These are phyloP conservation scores for Hortaea werneckii DNA, from an alignment of 2,329 filamentous ascomycete genomes.

Conservation along the genomic window DNA sequence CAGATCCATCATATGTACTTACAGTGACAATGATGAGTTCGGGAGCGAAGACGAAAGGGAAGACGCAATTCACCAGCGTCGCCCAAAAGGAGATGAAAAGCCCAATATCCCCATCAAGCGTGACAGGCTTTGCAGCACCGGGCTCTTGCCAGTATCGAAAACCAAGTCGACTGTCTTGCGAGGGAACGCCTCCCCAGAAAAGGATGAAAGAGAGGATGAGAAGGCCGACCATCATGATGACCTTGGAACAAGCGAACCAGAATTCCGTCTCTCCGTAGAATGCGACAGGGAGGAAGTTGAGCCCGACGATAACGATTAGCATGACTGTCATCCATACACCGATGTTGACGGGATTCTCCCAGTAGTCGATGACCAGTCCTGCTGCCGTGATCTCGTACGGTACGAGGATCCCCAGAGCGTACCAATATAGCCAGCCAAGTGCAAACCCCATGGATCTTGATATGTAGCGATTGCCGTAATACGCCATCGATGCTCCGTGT, in stretches of 20 bases:
- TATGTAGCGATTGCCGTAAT: constrained; percentile 38
- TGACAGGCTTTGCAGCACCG: constrained; percentile 39
- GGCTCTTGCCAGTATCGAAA: constrained; percentile 43
- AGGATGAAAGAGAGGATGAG: constrained; percentile 45
- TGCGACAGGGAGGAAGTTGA: constrained; percentile 40
- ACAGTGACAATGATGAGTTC: constrained; percentile 43
- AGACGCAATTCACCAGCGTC: constrained; percentile 41
- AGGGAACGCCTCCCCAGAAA: constrained; percentile 47
- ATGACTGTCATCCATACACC: constrained; percentile 29
- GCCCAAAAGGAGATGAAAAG: constrained; percentile 44
- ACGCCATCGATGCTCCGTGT: constrained; percentile 40
- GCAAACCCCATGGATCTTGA: constrained; percentile 36
- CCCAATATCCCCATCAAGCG: constrained; percentile 37
- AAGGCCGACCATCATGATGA: constrained; percentile 42
- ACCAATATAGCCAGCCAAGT: constrained; percentile 35
- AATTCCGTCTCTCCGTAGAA: constrained; percentile 12
- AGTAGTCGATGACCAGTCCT: constrained; percentile 26
- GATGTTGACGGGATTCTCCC: constrained; percentile 29
- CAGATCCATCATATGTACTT: too few species aligned
- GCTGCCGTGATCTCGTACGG: constrained; percentile 30
- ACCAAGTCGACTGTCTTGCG: constrained; percentile 36
- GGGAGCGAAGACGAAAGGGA: constrained; percentile 46
- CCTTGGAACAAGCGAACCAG: constrained; percentile 40
- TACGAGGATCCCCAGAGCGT: constrained; percentile 30
- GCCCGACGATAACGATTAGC: constrained; percentile 29